phyloP scores from a whole-genome alignment of 73 alveolate species.

The Stentor roeselii region DNA sequence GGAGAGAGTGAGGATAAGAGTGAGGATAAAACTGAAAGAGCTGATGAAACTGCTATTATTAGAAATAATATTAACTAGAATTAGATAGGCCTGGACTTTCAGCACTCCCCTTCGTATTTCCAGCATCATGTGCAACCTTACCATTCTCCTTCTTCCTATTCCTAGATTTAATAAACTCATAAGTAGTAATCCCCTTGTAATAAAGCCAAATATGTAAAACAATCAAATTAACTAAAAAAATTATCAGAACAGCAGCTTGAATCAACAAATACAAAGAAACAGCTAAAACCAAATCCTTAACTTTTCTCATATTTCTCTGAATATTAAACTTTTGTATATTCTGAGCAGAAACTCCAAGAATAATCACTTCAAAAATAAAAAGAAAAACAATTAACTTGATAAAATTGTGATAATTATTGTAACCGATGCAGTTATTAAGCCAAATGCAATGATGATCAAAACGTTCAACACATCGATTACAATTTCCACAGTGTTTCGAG shows the following conservation, averaged over 20 bases:
- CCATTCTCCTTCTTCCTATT: neutral
- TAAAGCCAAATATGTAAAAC: neutral
- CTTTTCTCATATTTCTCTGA: neutral
- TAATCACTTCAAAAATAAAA: neutral
- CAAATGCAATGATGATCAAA: slow-evolving; percentile 30
- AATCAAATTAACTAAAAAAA: neutral
- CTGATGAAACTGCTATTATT: neutral
- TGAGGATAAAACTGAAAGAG: neutral
- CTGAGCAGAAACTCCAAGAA: neutral
- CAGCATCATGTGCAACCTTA: too few species aligned
- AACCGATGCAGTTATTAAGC: slow-evolving; percentile 30
- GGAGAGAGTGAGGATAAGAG: neutral
- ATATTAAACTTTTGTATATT: neutral
- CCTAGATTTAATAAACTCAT: neutral
- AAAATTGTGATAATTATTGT: neutral
- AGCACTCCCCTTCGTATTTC: neutral
- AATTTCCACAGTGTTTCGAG: slow-evolving; percentile 22
- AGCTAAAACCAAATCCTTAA: neutral
- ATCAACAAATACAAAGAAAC: neutral
- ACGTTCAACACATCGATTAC: slow-evolving; percentile 20
- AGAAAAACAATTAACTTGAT: neutral
- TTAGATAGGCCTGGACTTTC: neutral
- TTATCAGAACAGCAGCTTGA: neutral
- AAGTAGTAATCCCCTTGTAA: neutral
- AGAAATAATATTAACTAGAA: neutral